Conservation (phyloP, 2,329 filamentous ascomycete species). For the Monilinia vaccinii-corymbosi region DNA sequence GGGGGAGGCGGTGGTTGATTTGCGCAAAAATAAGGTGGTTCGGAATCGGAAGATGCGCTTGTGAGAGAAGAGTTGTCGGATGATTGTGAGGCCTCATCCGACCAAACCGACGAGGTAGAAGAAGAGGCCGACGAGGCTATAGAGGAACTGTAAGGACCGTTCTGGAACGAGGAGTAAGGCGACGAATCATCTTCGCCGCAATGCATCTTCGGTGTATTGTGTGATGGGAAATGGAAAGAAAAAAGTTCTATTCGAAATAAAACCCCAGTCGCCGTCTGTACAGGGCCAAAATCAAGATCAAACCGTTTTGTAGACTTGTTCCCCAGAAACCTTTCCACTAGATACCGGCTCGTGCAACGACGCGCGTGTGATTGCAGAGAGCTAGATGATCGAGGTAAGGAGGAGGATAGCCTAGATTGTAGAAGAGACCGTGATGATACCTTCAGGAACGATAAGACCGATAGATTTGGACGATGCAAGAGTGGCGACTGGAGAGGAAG, state of each 20-base stretch:
- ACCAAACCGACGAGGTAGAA: conserved; percentile 71
- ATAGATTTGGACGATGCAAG: conserved; percentile 43
- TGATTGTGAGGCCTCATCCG: conserved; percentile 58
- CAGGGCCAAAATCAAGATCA: conserved; percentile 37
- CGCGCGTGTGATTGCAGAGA: conserved; percentile 31
- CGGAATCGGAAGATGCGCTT: conserved; percentile 43
- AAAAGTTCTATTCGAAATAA: conserved; percentile 18
- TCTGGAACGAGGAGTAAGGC: conserved; percentile 41
- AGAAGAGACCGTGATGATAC: conserved; percentile 30
- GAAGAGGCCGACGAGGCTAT: conserved; percentile 68
- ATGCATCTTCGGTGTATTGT: conserved; percentile 44
- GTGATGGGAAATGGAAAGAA: background rate
- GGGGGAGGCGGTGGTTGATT: conserved; percentile 29
- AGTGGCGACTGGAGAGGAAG: conserved; percentile 51
- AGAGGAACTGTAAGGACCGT: conserved; percentile 58
- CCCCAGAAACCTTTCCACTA: conserved; percentile 35
- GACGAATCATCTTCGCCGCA: conserved; percentile 44
- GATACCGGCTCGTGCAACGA: conserved; percentile 33
- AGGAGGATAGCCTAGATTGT: conserved; percentile 33
- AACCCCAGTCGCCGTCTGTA: conserved; percentile 48
- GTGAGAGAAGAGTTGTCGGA: conserved; percentile 60
- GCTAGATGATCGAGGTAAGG: conserved; percentile 37
- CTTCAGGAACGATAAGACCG: conserved; percentile 49
- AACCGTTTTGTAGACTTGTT: conserved; percentile 35
- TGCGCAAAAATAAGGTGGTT: conserved; percentile 36